Percentiles rank a stretch among this genome's conserved stretches.
Evolutionary conservation across 1,284 basidiomycete species (phyloP).

Genomic region (Ustilago esculenta): DNA sequence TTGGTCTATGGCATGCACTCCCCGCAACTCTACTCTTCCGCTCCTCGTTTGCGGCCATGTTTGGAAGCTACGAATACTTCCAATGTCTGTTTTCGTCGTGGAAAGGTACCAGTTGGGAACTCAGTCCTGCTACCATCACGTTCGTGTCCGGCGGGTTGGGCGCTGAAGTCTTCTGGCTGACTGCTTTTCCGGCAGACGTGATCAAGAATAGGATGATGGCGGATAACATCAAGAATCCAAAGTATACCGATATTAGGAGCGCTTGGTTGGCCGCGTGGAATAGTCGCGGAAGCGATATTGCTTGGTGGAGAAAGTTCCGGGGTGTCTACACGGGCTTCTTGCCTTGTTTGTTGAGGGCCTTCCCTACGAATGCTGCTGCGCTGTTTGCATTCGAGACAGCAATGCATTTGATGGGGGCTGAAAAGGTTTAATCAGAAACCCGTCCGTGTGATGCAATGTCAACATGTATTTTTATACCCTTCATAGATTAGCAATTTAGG

Average conservation of each 20-base stretch:
- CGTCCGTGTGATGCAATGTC: no score
- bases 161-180: conserved; percentile 69
- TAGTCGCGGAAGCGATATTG: conserved; percentile 17
- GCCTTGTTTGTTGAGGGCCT: conserved; percentile 59
- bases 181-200: conserved; percentile 80
- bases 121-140: conserved; percentile 75
- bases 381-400: conserved; percentile 62
- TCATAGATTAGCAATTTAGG: no score
- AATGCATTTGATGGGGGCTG: conserved; percentile 61
- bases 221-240: conserved; percentile 71
- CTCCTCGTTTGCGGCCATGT: conserved; percentile 61
- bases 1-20: conserved; percentile 66
- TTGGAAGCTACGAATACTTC: conserved; percentile 64
- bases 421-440: conserved; percentile 46
- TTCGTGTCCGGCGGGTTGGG: conserved; percentile 74
- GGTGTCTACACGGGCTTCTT: conserved; percentile 58
- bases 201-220: conserved; percentile 72
- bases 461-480: not conserved
- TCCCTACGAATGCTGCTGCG: conserved; percentile 63
- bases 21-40: conserved; percentile 68
- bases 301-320: conserved; percentile 17
- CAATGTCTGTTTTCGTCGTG: conserved; percentile 35
- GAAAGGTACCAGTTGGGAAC: conserved; percentile 67
- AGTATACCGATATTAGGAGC: conserved; percentile 35
- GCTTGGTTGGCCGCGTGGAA: conserved; percentile 52